Evolutionary conservation across 106 monocot genomes (phyloP), one percentile per base, ranked within the genome.

Genomic region (Allium fistulosum): DNA sequence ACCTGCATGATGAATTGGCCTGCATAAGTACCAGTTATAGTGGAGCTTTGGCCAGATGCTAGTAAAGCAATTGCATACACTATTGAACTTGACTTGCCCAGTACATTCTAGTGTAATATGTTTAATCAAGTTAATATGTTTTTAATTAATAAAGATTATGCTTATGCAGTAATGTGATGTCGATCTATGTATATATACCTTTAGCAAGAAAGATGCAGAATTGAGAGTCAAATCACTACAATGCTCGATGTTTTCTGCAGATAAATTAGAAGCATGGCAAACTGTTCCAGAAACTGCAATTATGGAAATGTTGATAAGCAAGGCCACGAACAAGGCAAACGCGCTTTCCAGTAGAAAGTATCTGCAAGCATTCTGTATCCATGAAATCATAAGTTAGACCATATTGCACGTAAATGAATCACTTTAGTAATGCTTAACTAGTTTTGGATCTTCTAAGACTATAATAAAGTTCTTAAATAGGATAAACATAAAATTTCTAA

Each of bases 1-100:
- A 90, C 93, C 89, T 93, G 88, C 93, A 93, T 93, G 48, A 93
- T 71, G 64, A 75, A 93, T 65, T 93, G 93, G 4, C 93, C 93
- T 0, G 93, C 88, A 52, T 93, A 93, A 17, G 93, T 93, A 4
- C 93, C 93, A 7, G 93, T 86, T 27, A 93, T 93, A n/a, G 86
- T 83, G 6, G 93, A 93, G 78, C 89, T 89, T 56, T 86, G 89
- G 49, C 93, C 93, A 7, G 93, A 89, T 12, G 93, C 93, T 52
- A 93, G 79, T 58, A 93, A 71, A 17, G 93, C 77, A 7, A 89
- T 78, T 46, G 79, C 93, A 66, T 93, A 93, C 0, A 93, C 70
- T 2, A 26, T 76, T 9, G 88, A 83, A 59, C 93, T 93, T 37
- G 83, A 88, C 71, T 75, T 83, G 46, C 93, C 93, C 74, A 93